A percentile compares a stretch with the other conserved stretches of the same genome.
Evolutionary conservation across 306 rosid genomes (phyloP).

Genomic region (Spatholobus suberectus): DNA sequence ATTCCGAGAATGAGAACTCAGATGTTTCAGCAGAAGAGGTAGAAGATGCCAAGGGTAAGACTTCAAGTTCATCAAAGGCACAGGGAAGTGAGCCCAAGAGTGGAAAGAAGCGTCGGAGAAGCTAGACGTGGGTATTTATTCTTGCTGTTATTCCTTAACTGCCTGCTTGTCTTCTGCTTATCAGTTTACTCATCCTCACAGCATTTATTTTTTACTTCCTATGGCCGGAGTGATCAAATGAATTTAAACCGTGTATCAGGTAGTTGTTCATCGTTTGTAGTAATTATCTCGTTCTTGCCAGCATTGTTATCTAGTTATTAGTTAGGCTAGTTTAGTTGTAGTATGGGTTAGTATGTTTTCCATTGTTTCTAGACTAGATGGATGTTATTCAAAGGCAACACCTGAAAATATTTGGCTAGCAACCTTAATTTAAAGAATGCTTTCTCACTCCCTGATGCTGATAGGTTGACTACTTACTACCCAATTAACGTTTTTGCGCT

Average conservation of each 20-base stretch:
- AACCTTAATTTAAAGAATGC: slow-evolving; percentile 43
- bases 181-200: slow-evolving; percentile 28
- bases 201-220: slow-evolving; percentile 33
- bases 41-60: slow-evolving; percentile 60
- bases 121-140: slow-evolving; percentile 44
- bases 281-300: slow-evolving; percentile 49
- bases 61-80: slow-evolving; percentile 54
- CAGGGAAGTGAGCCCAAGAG: slow-evolving; percentile 60
- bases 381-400: slow-evolving; percentile 46
- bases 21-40: slow-evolving; percentile 43
- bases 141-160: slow-evolving; percentile 11
- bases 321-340: slow-evolving; percentile 54
- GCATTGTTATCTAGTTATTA: slow-evolving; percentile 40
- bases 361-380: slow-evolving; percentile 47
- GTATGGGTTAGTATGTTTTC: slow-evolving; percentile 35
- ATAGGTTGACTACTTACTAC: background rate
- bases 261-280: slow-evolving; percentile 46
- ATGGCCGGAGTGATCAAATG: slow-evolving; percentile 37
- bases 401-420: slow-evolving; percentile 50
- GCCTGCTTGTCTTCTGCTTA: slow-evolving; percentile 38
- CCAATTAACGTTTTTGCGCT: slow-evolving; percentile 1
- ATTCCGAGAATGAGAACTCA: slow-evolving; percentile 45
- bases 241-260: slow-evolving; percentile 44
- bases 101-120: slow-evolving; percentile 79
- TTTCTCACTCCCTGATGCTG: slow-evolving; percentile 22